Base-by-base conservation (phyloP, 1,139 yeast genomes). In the Saccharomyces hybrid region DNA sequence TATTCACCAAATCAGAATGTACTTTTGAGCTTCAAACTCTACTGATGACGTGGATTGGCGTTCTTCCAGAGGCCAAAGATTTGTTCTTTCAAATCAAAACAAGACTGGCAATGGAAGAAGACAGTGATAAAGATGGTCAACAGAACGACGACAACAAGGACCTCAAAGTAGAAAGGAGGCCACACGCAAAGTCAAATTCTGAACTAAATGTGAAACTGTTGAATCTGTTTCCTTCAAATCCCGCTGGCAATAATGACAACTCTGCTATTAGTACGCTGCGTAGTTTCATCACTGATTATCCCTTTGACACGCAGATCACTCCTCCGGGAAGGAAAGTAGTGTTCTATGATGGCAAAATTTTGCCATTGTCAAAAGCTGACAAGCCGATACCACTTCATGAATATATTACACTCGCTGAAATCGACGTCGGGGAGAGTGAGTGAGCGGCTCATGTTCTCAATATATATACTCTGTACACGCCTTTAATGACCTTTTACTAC, bases 11-110 rank as follows among this genome's bases (percentile, higher is more conserved):
- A 51, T 71, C 72, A 34, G 85, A 82, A 58, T 82, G 79, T 59
- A 72, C 75, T n/a, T 75, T 78, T 56, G 87, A 82, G 57, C 68
- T 84, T 32, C 82, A 81, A 57, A 76, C 80, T 2, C 71, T 84
- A 50, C 71, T 86, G 52, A 75, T 85, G 62, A 79, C 78, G 57
- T 84, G 87, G 83, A 80, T 84, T 50, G 81, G 86, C 5, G 74
- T 76, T 52, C 59, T 76, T 4, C 77, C 79, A 0, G 80, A 76
- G 34, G 81, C 81, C 4, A 68, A 70, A 50, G 67, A 65, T 4
- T 54, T 75, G 13, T 73, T 70, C 57, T 75, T 74, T 59, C 62
- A 59, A 50, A 58, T 73, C 16, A 70, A 71, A 47, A 48, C 62
- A n/a, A 48, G 53, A 8, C 51, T 63, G 9, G 57, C 56, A 9